Base-by-base conservation (phyloP, 495 filamentous ascomycete species). In the Aspergillus panamensis region DNA sequence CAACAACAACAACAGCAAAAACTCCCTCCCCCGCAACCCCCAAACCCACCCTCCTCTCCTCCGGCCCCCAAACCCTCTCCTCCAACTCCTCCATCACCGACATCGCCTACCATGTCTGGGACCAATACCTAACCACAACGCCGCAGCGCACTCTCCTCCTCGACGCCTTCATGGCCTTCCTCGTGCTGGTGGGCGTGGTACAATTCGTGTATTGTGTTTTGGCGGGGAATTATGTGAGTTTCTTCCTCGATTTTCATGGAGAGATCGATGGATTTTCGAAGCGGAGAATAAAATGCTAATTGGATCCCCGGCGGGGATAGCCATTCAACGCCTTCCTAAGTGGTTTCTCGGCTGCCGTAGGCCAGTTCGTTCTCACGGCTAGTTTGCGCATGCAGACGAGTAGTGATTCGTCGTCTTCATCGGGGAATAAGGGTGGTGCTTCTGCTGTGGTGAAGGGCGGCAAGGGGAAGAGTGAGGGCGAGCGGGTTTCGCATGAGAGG, bases 241-340 rank as follows among this genome's bases (percentile, higher is more conserved):
- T 42, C 32, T 13, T 21, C 37, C 30, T 25, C 2, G 25, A 25
- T 25, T 25, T 2, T 5, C 2, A 25, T 25, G 5, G 25, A 25
- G 25, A 5, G 25, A 25, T 13, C n/a, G 43, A 43, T 10, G 37
- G 21, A n/a, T n/a, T n/a, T n/a, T n/a, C n/a, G n/a, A n/a, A n/a
- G n/a, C n/a, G 14, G 47, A 16, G 29, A 8, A 13, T 17, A 40
- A 52, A 33, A n/a, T 37, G 1, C 33, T 53, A 16, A 43, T 19
- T 16, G 42, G 42, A 16, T 29, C 6, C 48, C 31, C 13, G 32
- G 20, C 13, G 16, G 10, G 12, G 39, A 39, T 33, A 97, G 92
- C 94, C 94, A 8, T 98, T 98, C 83, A 98, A 98, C 73, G 94
- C 94, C 63, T 98, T 98, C 78, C 81, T 98, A 42, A 87, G 91